Evolutionary conservation across 2,329 filamentous ascomycete genomes (phyloP).

Genomic region (Laburnicola sp.): DNA sequence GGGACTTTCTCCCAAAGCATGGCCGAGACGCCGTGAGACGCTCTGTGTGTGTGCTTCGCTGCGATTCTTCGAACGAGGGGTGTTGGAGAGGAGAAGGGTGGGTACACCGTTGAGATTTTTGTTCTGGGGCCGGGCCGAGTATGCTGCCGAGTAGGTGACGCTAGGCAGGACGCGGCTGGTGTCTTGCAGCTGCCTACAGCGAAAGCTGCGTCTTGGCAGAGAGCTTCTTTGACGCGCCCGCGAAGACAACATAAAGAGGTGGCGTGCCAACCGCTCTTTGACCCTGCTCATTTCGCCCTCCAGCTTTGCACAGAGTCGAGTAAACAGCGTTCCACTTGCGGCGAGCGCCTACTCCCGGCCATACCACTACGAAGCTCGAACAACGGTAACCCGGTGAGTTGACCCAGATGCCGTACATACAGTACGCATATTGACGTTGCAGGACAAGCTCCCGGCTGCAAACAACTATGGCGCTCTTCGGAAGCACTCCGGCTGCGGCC

Average conservation of each 20-base stretch:
- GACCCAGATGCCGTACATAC: no score
- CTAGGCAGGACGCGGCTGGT: slow-evolving; percentile 32
- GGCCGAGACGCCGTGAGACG: slow-evolving; percentile 41
- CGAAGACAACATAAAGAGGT: slow-evolving; percentile 8
- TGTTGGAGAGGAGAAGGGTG: slow-evolving; percentile 52
- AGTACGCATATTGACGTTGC: no score
- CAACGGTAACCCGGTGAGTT: no score
- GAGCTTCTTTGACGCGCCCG: slow-evolving; percentile 10
- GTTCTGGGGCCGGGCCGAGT: slow-evolving; percentile 20
- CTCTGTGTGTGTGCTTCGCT: slow-evolving; percentile 94
- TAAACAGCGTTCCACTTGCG: neutral
- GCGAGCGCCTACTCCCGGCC: no score
- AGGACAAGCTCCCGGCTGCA: slow-evolving; percentile 2
- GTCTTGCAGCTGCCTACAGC: slow-evolving; percentile 33
- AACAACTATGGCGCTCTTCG: slow-evolving; percentile 55
- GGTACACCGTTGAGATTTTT: slow-evolving; percentile 21
- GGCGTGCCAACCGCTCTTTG: slow-evolving; percentile 4
- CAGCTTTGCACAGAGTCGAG: neutral
- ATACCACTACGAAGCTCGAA: no score
- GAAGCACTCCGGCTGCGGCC: slow-evolving; percentile 55
- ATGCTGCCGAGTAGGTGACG: slow-evolving; percentile 27
- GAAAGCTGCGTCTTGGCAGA: slow-evolving; percentile 8
- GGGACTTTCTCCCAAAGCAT: slow-evolving; percentile 99
- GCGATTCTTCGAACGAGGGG: slow-evolving; percentile 99
- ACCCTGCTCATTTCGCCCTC: neutral